phyloP scores from a whole-genome alignment of 805 yeast genomes.

The Wickerhamomyces tratensis region DNA sequence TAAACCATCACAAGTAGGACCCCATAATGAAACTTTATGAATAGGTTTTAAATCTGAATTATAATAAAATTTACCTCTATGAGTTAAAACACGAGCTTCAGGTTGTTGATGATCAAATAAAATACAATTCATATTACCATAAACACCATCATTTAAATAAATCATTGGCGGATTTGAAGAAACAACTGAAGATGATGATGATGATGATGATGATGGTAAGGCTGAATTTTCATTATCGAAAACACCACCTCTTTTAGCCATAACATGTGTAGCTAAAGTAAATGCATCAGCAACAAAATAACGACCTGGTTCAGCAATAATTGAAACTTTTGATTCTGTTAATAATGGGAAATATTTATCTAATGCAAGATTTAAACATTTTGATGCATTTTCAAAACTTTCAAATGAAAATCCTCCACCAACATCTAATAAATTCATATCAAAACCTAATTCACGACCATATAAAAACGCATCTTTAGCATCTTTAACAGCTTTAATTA shows the following conservation, averaged over 20 bases:
- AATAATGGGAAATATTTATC: slow-evolving; percentile 46
- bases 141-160: slow-evolving; percentile 90
- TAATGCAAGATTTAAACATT: slow-evolving; percentile 45
- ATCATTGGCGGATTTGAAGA: slow-evolving; percentile 49
- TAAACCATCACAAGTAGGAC: slow-evolving; percentile 96
- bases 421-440: slow-evolving; percentile 58
- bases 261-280: slow-evolving; percentile 74
- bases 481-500: slow-evolving; percentile 63
- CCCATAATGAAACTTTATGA: slow-evolving; percentile 73
- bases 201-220: slow-evolving; percentile 11
- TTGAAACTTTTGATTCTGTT: slow-evolving; percentile 21
- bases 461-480: slow-evolving; percentile 57
- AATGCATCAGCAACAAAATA: slow-evolving; percentile 80
- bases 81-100: slow-evolving; percentile 53
- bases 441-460: slow-evolving; percentile 37
- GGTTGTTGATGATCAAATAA: slow-evolving; percentile 87
- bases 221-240: slow-evolving; percentile 13
- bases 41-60: slow-evolving; percentile 11
- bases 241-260: slow-evolving; percentile 61
- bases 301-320: slow-evolving; percentile 94
- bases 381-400: slow-evolving; percentile 50
- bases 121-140: slow-evolving; percentile 91
- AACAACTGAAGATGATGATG: slow-evolving; percentile 12
- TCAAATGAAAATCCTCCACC: slow-evolving; percentile 87
- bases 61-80: slow-evolving; percentile 36